These are phyloP conservation scores for Heterobasidion occidentale DNA, from an alignment of 1,284 basidiomycete species.

Conservation along the genomic window DNA sequence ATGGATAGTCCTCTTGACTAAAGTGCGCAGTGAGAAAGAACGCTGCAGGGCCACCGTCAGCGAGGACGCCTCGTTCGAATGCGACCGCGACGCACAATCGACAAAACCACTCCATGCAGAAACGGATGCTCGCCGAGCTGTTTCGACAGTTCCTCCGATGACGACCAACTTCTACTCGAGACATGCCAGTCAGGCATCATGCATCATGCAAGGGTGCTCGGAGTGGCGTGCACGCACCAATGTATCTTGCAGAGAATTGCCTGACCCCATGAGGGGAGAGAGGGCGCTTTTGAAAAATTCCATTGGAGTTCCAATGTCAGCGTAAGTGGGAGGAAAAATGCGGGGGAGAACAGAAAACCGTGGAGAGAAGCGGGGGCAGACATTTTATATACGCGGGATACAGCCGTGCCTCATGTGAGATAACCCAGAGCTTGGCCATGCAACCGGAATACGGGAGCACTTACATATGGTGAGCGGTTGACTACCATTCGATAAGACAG, in stretches of 20 bases:
- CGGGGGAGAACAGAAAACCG: conserved; percentile 5
- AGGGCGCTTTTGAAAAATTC: conserved; percentile 13
- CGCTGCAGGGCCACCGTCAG: conserved; percentile 30
- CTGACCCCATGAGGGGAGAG: conserved; percentile 14
- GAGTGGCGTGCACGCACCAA: conserved; percentile 9
- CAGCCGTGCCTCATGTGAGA: conserved; percentile 2
- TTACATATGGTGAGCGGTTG: background rate
- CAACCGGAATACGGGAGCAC: background rate
- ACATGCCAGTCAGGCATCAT: conserved; percentile 2
- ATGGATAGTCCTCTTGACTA: conserved; percentile 77
- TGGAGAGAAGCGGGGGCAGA: background rate
- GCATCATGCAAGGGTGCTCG: background rate
- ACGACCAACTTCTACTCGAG: conserved; percentile 61
- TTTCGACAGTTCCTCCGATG: conserved; percentile 73
- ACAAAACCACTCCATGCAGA: conserved; percentile 83
- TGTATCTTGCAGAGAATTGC: conserved; percentile 15
- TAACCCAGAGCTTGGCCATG: background rate
- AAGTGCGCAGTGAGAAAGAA: conserved; percentile 85
- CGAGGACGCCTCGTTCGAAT: background rate
- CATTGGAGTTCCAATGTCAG: conserved; percentile 7
- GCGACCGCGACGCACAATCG: conserved; percentile 53
- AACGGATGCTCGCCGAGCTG: conserved; percentile 58
- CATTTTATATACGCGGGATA: conserved; percentile 4
- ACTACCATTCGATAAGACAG: background rate
- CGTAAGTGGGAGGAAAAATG: conserved; percentile 1